These are phyloP conservation scores for Pleurotus pulmonarius DNA, from an alignment of 768 basidiomycete genomes.

Conservation along the genomic window DNA sequence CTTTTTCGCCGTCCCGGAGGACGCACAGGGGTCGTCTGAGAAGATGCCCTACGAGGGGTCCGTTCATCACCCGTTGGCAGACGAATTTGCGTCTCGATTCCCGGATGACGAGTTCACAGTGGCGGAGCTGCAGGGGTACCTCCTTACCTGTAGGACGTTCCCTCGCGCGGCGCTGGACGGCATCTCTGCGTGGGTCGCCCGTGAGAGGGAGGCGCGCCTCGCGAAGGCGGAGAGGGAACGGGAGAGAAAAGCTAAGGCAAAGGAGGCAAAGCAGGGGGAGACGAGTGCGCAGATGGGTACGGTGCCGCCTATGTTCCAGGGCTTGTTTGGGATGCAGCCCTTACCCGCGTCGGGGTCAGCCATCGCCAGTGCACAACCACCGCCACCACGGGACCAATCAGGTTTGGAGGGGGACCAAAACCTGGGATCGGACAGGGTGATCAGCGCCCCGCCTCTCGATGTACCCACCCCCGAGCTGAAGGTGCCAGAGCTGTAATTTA, in stretches of 20 bases:
- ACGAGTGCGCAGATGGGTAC: too few species aligned
- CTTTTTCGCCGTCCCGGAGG: conserved; percentile 32
- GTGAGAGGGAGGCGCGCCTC: conserved; percentile 17
- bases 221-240: conserved; percentile 20
- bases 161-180: conserved; percentile 15
- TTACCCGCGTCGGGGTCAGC: too few species aligned
- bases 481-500: too few species aligned
- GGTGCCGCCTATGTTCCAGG: too few species aligned
- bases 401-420: too few species aligned
- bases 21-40: background rate
- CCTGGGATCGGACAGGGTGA: too few species aligned
- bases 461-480: too few species aligned
- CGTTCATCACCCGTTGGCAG: conserved; percentile 13
- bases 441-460: too few species aligned
- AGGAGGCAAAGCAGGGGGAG: conserved; percentile 18
- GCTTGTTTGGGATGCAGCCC: too few species aligned
- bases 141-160: conserved; percentile 25
- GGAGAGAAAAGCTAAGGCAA: conserved; percentile 17
- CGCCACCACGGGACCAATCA: too few species aligned
- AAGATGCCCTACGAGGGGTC: background rate
- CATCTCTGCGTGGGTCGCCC: conserved; percentile 26
- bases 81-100: conserved; percentile 25
- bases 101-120: conserved; percentile 33
- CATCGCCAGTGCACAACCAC: too few species aligned
- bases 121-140: conserved; percentile 42